phyloP scores from a whole-genome alignment of 2,329 filamentous ascomycete genomes.

The Microcyclospora pomicola region DNA sequence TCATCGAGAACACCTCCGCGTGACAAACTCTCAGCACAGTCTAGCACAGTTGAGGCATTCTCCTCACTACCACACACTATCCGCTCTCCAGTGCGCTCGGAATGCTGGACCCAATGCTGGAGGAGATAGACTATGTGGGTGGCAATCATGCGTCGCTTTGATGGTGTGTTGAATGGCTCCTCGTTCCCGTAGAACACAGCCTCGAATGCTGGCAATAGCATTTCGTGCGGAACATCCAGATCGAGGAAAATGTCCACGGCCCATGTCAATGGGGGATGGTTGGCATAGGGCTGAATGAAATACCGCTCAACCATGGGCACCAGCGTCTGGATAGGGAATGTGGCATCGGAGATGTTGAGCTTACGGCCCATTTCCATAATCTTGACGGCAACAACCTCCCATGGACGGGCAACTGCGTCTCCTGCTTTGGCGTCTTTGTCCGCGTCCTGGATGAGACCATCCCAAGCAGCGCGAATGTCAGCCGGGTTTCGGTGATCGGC shows the following conservation, averaged over 20 bases:
- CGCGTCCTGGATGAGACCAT: constrained; percentile 59
- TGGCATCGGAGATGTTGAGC: constrained; percentile 24
- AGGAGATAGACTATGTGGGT: constrained; percentile 49
- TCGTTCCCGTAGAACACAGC: constrained; percentile 54
- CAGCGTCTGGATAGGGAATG: constrained; percentile 28
- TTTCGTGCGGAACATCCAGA: constrained; percentile 47
- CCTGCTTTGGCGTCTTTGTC: constrained; percentile 34
- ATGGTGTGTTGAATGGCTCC: constrained; percentile 44
- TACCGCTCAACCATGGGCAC: constrained; percentile 44
- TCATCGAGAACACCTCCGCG: constrained; percentile 6
- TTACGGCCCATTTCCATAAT: constrained; percentile 44
- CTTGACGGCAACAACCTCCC: constrained; percentile 53
- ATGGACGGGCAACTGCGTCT: constrained; percentile 40
- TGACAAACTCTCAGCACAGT: constrained; percentile 14
- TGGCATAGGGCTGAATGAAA: constrained; percentile 35
- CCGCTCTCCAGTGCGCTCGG: constrained; percentile 38
- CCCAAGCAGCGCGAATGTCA: constrained; percentile 76
- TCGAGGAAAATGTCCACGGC: constrained; percentile 52
- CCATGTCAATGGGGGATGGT: constrained; percentile 44
- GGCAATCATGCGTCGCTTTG: constrained; percentile 42
- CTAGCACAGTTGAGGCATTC: constrained; percentile 34
- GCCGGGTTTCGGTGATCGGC: constrained; percentile 82
- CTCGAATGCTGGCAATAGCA: constrained; percentile 48
- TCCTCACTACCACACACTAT: constrained; percentile 47
- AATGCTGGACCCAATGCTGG: constrained; percentile 46